Evolutionary conservation across 495 filamentous ascomycete species (phyloP).

Genomic region (Aspergillus steynii): DNA sequence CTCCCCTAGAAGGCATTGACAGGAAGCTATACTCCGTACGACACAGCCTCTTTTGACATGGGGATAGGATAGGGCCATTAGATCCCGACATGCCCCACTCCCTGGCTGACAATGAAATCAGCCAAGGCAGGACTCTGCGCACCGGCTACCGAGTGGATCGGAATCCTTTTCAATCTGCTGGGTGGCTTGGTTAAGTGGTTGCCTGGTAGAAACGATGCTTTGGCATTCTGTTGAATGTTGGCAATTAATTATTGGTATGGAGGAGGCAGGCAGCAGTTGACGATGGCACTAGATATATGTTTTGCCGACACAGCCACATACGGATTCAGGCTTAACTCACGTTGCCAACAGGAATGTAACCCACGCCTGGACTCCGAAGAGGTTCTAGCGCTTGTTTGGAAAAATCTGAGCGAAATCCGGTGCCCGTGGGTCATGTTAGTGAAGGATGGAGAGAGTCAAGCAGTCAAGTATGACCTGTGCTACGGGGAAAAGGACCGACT

Average conservation of each 20-base stretch:
- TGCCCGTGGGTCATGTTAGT: too few species aligned
- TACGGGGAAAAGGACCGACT: background rate
- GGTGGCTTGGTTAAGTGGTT: background rate
- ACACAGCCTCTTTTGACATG: background rate
- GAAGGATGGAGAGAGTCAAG: too few species aligned
- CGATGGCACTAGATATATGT: too few species aligned
- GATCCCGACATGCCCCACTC: background rate
- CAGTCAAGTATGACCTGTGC: background rate
- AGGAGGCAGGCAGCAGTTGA: too few species aligned
- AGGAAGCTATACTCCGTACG: background rate
- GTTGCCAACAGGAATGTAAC: too few species aligned
- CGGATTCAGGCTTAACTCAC: too few species aligned
- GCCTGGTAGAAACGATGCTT: background rate
- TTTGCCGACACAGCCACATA: too few species aligned
- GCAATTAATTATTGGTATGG: too few species aligned
- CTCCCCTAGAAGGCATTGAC: background rate
- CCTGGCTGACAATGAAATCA: background rate
- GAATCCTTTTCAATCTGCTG: background rate
- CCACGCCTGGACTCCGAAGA: too few species aligned
- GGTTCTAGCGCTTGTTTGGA: too few species aligned
- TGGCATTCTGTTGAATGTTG: background rate
- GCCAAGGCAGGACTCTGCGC: background rate
- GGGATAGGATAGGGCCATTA: background rate
- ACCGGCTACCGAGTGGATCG: background rate
- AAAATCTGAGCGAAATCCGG: too few species aligned